Percentiles rank a stretch among this genome's conserved stretches.
Conservation (phyloP, 495 filamentous ascomycete genomes). For the Aspergillus nidulans region DNA sequence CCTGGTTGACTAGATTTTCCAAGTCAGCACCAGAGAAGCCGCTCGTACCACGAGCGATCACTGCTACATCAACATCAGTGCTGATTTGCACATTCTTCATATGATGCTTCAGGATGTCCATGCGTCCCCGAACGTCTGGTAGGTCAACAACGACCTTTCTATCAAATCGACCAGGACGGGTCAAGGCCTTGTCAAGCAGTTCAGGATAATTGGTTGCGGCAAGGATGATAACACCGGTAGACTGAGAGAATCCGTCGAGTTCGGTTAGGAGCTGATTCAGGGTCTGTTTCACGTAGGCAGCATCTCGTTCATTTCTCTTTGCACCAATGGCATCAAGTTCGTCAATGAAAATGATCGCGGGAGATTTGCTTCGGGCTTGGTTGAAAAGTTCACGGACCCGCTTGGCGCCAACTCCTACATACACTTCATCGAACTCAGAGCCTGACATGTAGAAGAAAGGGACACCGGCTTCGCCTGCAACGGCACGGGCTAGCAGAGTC, state of each 20-base stretch:
- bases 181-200: slow-evolving; percentile 88
- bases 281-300: slow-evolving; percentile 94
- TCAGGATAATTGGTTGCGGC: slow-evolving; percentile 96
- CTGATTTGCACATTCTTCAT: slow-evolving; percentile 78
- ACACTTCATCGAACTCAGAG: slow-evolving; percentile 96
- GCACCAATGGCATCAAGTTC: slow-evolving; percentile 95
- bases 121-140: slow-evolving; percentile 90
- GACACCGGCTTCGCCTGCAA: slow-evolving; percentile 94
- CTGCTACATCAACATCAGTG: slow-evolving; percentile 72
- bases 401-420: slow-evolving; percentile 96
- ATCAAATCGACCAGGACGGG: slow-evolving; percentile 92
- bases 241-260: slow-evolving; percentile 93
- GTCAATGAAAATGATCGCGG: slow-evolving; percentile 97
- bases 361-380: slow-evolving; percentile 80
- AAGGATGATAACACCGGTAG: slow-evolving; percentile 88
- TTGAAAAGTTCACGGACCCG: slow-evolving; percentile 94
- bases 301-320: slow-evolving; percentile 87
- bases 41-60: slow-evolving; percentile 79
- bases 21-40: slow-evolving; percentile 94
- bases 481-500: slow-evolving; percentile 92
- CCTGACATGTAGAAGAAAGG: slow-evolving; percentile 99
- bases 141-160: slow-evolving; percentile 82
- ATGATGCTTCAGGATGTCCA: slow-evolving; percentile 88
- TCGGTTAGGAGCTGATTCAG: slow-evolving; percentile 98
- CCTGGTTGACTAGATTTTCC: slow-evolving; percentile 95